phyloP scores from a whole-genome alignment of 2,329 filamentous ascomycete species.

The Arthrobotrys entomopaga region DNA sequence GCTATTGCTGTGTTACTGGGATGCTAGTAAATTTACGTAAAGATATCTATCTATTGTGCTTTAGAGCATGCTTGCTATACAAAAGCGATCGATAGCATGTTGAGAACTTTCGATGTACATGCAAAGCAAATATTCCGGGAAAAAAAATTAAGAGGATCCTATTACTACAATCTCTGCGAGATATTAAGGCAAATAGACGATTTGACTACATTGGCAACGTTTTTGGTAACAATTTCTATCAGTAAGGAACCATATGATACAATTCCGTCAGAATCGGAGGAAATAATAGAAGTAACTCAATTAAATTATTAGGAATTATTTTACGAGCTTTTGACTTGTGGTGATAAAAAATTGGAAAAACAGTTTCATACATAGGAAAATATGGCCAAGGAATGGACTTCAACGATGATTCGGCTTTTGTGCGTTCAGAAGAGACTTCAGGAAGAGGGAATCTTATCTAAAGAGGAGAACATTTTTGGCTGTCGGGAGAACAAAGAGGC shows the following conservation, averaged over 20 bases:
- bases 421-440: background rate
- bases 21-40: background rate
- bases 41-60: background rate
- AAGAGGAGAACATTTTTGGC: background rate
- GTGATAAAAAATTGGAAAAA: background rate
- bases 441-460: background rate
- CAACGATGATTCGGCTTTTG: background rate
- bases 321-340: background rate
- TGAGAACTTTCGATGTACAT: background rate
- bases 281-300: background rate
- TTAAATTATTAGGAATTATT: background rate
- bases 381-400: constrained; percentile 9
- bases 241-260: background rate
- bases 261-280: background rate
- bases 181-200: background rate
- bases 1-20: background rate
- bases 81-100: background rate
- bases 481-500: background rate
- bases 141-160: background rate
- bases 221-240: background rate
- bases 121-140: background rate
- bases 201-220: background rate
- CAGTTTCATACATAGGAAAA: background rate
- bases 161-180: background rate
- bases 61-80: background rate